Evolutionary conservation across 345 rosid species (phyloP).

Genomic region (Gossypium bickii): DNA sequence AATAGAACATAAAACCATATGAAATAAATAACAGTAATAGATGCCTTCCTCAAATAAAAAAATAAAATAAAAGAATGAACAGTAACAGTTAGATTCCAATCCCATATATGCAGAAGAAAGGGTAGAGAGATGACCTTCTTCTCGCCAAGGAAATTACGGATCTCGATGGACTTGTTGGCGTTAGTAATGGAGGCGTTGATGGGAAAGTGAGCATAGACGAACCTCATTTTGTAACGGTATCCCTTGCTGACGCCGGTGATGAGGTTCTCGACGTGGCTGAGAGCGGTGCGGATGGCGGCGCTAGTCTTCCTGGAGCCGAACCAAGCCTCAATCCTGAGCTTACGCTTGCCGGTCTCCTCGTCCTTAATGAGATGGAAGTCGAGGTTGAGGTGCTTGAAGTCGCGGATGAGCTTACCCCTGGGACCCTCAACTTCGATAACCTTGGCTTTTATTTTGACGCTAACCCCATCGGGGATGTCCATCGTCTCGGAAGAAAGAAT

Average conservation of each 20-base stretch:
- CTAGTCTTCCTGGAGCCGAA: slow-evolving; percentile 52
- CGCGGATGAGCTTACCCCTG: slow-evolving; percentile 53
- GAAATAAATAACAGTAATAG: too few relatives aligned
- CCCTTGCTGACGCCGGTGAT: slow-evolving; percentile 67
- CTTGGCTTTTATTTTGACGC: slow-evolving; percentile 49
- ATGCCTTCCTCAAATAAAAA: too few relatives aligned
- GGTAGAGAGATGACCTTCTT: slow-evolving; percentile 33
- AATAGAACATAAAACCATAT: too few relatives aligned
- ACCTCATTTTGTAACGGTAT: slow-evolving; percentile 76
- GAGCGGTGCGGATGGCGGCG: slow-evolving; percentile 59
- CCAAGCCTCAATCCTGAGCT: slow-evolving; percentile 61
- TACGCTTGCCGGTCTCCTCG: slow-evolving; percentile 38
- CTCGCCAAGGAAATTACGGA: slow-evolving; percentile 66
- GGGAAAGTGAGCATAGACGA: slow-evolving; percentile 80
- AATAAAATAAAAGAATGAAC: not conserved
- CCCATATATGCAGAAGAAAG: not conserved
- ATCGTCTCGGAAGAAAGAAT: slow-evolving; percentile 54
- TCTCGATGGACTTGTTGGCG: slow-evolving; percentile 53
- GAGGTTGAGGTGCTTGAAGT: slow-evolving; percentile 60
- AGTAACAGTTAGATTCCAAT: not conserved
- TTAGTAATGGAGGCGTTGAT: slow-evolving; percentile 67
- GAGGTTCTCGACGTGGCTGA: slow-evolving; percentile 67
- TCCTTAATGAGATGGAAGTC: slow-evolving; percentile 56
- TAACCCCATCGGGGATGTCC: slow-evolving; percentile 58
- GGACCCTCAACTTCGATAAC: slow-evolving; percentile 54